Base-by-base conservation (phyloP, 2,329 filamentous ascomycete genomes). In the Xylaria sp. region DNA sequence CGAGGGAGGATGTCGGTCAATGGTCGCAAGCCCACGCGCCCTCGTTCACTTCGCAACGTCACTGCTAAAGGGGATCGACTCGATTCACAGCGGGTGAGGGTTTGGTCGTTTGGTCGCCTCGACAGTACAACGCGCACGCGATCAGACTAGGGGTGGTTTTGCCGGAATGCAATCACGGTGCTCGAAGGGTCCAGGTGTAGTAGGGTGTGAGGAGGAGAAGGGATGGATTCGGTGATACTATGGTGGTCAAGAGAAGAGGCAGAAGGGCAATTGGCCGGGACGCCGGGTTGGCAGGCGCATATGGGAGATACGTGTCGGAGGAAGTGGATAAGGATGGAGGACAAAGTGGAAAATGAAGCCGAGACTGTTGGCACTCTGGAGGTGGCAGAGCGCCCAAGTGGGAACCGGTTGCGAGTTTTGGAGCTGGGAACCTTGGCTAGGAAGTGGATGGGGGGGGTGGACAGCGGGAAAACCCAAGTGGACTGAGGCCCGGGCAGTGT, bases 281-380 rank as follows among this genome's bases (percentile, higher is more conserved):
- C 16, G 4, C 29, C 16, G 11, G 24, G 24, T 26, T 5, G 24
- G 9, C 24, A 26, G 24, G 29, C 16, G 9, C 29, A 34, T 13
- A 7, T 34, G 29, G 9, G 16, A 34, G 29, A 11, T 34, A 34
- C 5, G 29, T 34, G 29, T 34, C 29, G 29, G 41, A 51, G 46
- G 39, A 45, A 55, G 48, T 54, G 50, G 57, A 48, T 46, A 52
- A 39, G 42, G 52, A 48, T 43, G 47, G 54, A 49, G 39, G 50
- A 50, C 53, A 52, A 61, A 63, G 61, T 56, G 61, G 60, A 57
- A 50, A 63, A 63, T 63, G 59, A 63, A 59, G 61, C 61, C 61
- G 61, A 63, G 61, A 63, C 58, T 34, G 29, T 13, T 34, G 29
- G 11, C 29, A 34, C 24, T 49, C 50, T 57, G 48, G 55, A 55